A percentile compares a stretch with the other conserved stretches of the same genome.
Conservation (phyloP, 768 basidiomycete genomes). For the Daedaleopsis nitida region DNA sequence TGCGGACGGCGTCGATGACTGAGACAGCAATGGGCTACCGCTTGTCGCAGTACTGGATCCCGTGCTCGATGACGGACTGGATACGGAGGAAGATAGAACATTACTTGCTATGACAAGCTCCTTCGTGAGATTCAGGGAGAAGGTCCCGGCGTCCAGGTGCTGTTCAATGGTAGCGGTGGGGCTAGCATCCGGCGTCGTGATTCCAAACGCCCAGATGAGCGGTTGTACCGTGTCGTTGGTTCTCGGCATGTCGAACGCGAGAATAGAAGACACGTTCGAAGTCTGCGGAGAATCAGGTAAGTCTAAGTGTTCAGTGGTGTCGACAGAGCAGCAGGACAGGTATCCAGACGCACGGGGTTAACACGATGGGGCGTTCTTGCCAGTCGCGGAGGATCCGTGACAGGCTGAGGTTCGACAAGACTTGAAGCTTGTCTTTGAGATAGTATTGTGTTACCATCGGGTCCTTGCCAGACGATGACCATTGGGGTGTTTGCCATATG, state of each 20-base stretch:
- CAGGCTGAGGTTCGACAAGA: conserved; percentile 49
- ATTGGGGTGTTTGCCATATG: conserved; percentile 54
- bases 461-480: conserved; percentile 56
- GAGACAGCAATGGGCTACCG: neutral
- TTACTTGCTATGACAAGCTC: conserved; percentile 13
- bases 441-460: conserved; percentile 55
- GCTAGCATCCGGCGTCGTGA: conserved; percentile 33
- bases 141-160: conserved; percentile 38
- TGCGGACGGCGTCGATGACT: conserved; percentile 26
- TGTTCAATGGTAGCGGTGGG: conserved; percentile 34
- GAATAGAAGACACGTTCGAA: conserved; percentile 26
- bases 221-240: conserved; percentile 28
- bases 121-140: conserved; percentile 38
- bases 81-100: conserved; percentile 14
- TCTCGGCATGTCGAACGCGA: conserved; percentile 37
- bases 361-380: conserved; percentile 37
- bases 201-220: conserved; percentile 43
- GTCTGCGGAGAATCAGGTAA: conserved; percentile 15
- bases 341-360: conserved; percentile 33
- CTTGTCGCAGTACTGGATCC: neutral
- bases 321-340: neutral
- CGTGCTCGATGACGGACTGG: conserved; percentile 1
- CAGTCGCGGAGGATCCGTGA: conserved; percentile 45
- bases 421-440: conserved; percentile 57
- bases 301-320: neutral